Conservation (phyloP, 78 protist species). For the Carpediemonas membranifera region DNA sequence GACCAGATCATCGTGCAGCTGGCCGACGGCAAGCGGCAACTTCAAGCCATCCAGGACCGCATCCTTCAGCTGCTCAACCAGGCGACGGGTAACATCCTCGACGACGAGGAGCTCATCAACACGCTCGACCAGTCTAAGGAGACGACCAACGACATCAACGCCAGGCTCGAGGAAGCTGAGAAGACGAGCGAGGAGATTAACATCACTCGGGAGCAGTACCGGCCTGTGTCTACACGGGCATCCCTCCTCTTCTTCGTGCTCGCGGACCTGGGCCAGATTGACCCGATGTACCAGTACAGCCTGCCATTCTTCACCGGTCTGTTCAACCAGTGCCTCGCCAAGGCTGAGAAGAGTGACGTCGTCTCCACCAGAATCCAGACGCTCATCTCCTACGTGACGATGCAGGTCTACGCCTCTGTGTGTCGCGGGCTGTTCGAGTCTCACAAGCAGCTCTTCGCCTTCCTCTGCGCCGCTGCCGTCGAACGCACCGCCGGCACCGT, state of each 20-base stretch:
- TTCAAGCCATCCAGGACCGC: conserved; percentile 36
- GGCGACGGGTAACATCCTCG: conserved; percentile 42
- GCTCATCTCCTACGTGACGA: conserved; percentile 53
- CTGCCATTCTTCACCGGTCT: conserved; percentile 34
- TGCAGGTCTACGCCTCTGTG: conserved; percentile 24
- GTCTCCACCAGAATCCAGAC: conserved; percentile 33
- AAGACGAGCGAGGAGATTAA: conserved; percentile 28
- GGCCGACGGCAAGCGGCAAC: conserved; percentile 24
- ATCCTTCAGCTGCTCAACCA: conserved; percentile 42
- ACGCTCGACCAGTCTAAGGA: conserved; percentile 37
- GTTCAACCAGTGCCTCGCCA: conserved; percentile 5
- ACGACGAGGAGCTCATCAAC: conserved; percentile 40
- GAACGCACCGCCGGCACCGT: conserved; percentile 32
- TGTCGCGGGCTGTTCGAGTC: conserved; percentile 62
- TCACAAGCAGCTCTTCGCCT: conserved; percentile 51
- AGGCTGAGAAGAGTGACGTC: conserved; percentile 3
- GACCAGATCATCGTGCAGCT: conserved; percentile 29
- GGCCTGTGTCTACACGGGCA: conserved; percentile 9
- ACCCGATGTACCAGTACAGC: conserved; percentile 56
- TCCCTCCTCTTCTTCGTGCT: conserved; percentile 17
- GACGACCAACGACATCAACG: conserved; percentile 29
- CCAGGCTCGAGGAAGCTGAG: conserved; percentile 13
- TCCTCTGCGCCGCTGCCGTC: conserved; percentile 30
- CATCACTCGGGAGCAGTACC: conserved; percentile 22
- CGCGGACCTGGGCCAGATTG: conserved; percentile 19